Conservation (phyloP, 2,329 filamentous ascomycete species). For the Coniochaeta sp. region DNA sequence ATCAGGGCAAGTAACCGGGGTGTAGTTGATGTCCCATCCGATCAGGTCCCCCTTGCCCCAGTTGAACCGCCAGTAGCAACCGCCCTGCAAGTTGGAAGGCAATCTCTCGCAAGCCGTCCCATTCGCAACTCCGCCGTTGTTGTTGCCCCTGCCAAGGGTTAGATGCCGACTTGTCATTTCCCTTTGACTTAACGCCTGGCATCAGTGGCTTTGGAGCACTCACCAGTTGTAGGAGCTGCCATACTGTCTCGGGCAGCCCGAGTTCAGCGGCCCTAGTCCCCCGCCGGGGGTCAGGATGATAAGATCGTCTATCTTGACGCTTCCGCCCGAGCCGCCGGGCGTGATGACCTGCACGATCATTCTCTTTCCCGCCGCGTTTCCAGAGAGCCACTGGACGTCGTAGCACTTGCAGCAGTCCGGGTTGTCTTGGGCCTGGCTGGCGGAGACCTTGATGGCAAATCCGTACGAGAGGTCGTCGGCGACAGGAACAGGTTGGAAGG, state of each 20-base stretch:
- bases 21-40: slow-evolving; percentile 11
- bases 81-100: slow-evolving; percentile 11
- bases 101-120: slow-evolving; percentile 9
- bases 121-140: slow-evolving; percentile 10
- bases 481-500: slow-evolving; percentile 10
- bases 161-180: not conserved
- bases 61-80: slow-evolving; percentile 17
- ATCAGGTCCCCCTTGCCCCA: slow-evolving; percentile 14
- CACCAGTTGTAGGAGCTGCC: slow-evolving; percentile 1
- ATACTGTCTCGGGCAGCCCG: slow-evolving; percentile 8
- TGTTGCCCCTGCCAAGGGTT: slow-evolving; percentile 3
- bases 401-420: slow-evolving; percentile 14
- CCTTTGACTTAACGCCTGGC: not conserved
- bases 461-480: slow-evolving; percentile 10
- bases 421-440: slow-evolving; percentile 3
- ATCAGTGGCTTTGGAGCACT: not conserved
- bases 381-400: slow-evolving; percentile 11
- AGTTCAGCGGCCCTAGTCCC: slow-evolving; percentile 5
- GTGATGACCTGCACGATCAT: slow-evolving; percentile 14
- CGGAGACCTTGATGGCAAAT: slow-evolving; percentile 11
- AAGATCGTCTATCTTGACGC: slow-evolving; percentile 6
- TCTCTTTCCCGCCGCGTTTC: slow-evolving; percentile 9
- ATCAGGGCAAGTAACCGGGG: slow-evolving; percentile 10
- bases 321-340: slow-evolving; percentile 7
- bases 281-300: slow-evolving; percentile 8